Evolutionary conservation across 2,329 filamentous ascomycete species (phyloP).

Genomic region (Sporothrix mexicana): DNA sequence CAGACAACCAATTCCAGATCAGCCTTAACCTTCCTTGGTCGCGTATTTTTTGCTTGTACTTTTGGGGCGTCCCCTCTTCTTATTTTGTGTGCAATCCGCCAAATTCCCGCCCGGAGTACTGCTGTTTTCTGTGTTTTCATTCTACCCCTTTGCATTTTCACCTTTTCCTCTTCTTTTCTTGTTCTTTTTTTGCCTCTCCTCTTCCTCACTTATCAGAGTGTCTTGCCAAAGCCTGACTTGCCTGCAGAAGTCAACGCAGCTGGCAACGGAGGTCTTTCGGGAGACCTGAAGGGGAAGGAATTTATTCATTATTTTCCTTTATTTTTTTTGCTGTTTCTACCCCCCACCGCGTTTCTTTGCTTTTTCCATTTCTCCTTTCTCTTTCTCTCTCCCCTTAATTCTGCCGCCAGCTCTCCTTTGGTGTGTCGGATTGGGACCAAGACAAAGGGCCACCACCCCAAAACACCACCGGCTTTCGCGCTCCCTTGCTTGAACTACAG

Average conservation of each 20-base stretch:
- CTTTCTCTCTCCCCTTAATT: slow-evolving; percentile 29
- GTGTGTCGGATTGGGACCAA: slow-evolving; percentile 12
- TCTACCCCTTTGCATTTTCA: neutral
- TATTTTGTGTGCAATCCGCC: slow-evolving; percentile 24
- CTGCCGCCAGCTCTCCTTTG: slow-evolving; percentile 21
- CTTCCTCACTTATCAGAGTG: neutral
- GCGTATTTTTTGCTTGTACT: slow-evolving; percentile 28
- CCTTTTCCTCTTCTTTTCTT: slow-evolving; percentile 8
- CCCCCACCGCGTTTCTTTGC: slow-evolving; percentile 28
- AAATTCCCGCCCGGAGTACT: neutral
- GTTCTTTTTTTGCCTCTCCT: neutral
- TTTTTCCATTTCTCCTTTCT: slow-evolving; percentile 28
- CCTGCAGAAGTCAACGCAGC: neutral
- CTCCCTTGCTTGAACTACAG: slow-evolving; percentile 20
- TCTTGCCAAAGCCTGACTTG: slow-evolving; percentile 10
- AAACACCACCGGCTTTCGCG: slow-evolving; percentile 19
- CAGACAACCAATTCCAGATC: slow-evolving; percentile 32
- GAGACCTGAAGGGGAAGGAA: neutral
- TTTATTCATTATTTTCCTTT: slow-evolving; percentile 24
- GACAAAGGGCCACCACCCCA: slow-evolving; percentile 6
- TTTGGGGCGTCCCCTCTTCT: slow-evolving; percentile 16
- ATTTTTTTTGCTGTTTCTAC: neutral
- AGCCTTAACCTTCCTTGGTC: slow-evolving; percentile 30
- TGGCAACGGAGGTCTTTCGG: slow-evolving; percentile 7
- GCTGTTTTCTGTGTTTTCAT: slow-evolving; percentile 16